Evolutionary conservation across 2,329 filamentous ascomycete species (phyloP).

Genomic region (Trichophyton verrucosum): DNA sequence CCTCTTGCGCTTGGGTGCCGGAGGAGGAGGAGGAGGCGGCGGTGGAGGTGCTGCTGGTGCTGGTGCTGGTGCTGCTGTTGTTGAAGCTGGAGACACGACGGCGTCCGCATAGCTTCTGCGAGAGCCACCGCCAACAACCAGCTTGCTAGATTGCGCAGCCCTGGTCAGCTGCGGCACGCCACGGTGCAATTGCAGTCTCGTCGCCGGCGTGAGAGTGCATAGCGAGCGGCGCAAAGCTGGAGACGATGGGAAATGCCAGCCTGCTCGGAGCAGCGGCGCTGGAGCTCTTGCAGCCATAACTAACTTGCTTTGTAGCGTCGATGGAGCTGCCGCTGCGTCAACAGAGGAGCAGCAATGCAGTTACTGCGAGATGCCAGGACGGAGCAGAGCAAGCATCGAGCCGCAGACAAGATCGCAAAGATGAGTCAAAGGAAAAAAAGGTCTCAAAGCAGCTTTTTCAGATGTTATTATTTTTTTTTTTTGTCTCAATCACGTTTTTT

Average conservation of each 20-base stretch:
- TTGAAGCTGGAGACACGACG: constrained; percentile 25
- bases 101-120: constrained; percentile 43
- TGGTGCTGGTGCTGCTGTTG: constrained; percentile 1
- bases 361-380: neutral
- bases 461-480: neutral
- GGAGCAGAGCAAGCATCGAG: neutral
- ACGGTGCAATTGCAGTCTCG: constrained; percentile 8
- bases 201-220: neutral
- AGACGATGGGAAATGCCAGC: constrained; percentile 5
- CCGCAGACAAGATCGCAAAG: neutral
- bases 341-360: constrained; percentile 1
- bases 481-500: constrained; percentile 2
- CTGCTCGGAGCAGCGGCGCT: constrained; percentile 10
- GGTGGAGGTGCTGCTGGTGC: neutral
- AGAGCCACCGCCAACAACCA: constrained; percentile 25
- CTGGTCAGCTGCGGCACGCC: neutral
- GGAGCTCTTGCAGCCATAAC: neutral
- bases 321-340: neutral
- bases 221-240: neutral
- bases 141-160: constrained; percentile 12
- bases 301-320: no score
- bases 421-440: neutral
- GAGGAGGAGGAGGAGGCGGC: constrained; percentile 15
- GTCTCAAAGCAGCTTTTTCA: no score
- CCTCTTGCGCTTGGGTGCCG: constrained; percentile 41